These are phyloP conservation scores for Rutstroemia sp. DNA, from an alignment of 2,329 filamentous ascomycete species.

Conservation along the genomic window DNA sequence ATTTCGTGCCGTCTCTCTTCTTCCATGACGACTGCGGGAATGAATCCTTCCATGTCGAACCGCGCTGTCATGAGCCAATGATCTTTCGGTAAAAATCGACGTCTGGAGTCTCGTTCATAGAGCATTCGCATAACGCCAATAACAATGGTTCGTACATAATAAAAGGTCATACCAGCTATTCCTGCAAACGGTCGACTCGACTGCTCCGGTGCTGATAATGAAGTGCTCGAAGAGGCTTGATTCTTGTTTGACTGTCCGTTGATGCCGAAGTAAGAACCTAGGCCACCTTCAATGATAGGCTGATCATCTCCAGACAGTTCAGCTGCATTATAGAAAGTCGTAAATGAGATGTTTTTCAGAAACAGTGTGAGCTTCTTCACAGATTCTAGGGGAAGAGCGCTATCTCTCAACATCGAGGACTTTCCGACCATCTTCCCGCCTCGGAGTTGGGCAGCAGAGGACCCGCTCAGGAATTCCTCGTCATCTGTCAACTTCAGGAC, in stretches of 20 bases:
- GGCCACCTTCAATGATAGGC: slow-evolving; percentile 32
- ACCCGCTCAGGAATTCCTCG: slow-evolving; percentile 77
- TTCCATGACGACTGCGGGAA: slow-evolving; percentile 78
- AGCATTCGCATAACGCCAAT: slow-evolving; percentile 78
- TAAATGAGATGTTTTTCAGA: slow-evolving; percentile 84
- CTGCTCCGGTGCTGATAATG: not conserved
- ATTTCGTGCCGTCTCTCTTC: slow-evolving; percentile 71
- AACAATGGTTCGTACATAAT: slow-evolving; percentile 71
- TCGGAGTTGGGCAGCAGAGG: slow-evolving; percentile 28
- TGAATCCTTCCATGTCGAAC: slow-evolving; percentile 85
- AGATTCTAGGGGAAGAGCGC: slow-evolving; percentile 64
- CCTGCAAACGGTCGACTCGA: slow-evolving; percentile 43
- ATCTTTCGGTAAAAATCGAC: slow-evolving; percentile 70
- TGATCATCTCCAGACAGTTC: slow-evolving; percentile 46
- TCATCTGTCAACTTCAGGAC: slow-evolving; percentile 90
- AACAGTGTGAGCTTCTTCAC: slow-evolving; percentile 72
- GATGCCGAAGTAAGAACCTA: slow-evolving; percentile 39
- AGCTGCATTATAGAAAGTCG: slow-evolving; percentile 74
- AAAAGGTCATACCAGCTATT: slow-evolving; percentile 65
- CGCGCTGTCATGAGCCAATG: slow-evolving; percentile 91
- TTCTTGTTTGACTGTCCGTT: slow-evolving; percentile 12
- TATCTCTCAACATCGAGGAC: slow-evolving; percentile 45
- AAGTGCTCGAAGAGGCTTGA: slow-evolving; percentile 4
- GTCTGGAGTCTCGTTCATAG: slow-evolving; percentile 87
- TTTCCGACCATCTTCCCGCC: slow-evolving; percentile 32